Percentiles rank a stretch among this genome's conserved stretches.
Evolutionary conservation across 192 early-diverging fungal genomes (phyloP).

Genomic region (Entomortierella beljakovae): DNA sequence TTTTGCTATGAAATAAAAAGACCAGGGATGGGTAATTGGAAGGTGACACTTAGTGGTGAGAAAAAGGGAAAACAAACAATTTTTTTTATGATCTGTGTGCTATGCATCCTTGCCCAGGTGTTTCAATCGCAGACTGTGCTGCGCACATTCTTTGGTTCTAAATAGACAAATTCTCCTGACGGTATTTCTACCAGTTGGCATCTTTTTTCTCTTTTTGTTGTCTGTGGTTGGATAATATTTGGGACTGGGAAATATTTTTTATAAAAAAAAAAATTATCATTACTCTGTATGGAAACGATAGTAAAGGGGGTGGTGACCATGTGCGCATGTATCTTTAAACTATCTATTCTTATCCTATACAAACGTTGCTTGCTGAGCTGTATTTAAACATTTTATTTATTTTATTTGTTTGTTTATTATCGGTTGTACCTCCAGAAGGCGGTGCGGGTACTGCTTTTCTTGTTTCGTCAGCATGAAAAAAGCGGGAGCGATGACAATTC

Average conservation of each 20-base stretch:
- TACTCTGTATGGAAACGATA: slow-evolving; percentile 33
- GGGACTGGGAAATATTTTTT: not conserved
- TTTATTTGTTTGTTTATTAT: not conserved
- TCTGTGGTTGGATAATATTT: slow-evolving; percentile 1
- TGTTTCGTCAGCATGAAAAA: not conserved
- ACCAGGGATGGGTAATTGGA: too few relatives aligned
- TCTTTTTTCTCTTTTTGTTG: not conserved
- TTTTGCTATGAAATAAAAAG: too few relatives aligned
- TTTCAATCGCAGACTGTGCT: too few relatives aligned
- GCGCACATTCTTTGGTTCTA: too few relatives aligned
- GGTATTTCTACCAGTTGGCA: not conserved
- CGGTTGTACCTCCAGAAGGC: not conserved
- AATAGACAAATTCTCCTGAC: too few relatives aligned
- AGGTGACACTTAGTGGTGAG: too few relatives aligned
- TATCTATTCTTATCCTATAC: slow-evolving; percentile 1
- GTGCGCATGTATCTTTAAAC: not conserved
- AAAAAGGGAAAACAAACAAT: too few relatives aligned
- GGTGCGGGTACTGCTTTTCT: not conserved
- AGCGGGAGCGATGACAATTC: too few relatives aligned
- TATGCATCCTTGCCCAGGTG: too few relatives aligned
- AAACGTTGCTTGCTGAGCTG: not conserved
- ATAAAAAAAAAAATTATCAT: too few relatives aligned
- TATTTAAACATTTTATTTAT: not conserved
- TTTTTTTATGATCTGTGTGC: too few relatives aligned
- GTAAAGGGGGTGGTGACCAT: not conserved